Percentiles rank a stretch among this genome's conserved stretches.
phyloP scores from a whole-genome alignment of 78 protist species.

The Thecamonas trahens region DNA sequence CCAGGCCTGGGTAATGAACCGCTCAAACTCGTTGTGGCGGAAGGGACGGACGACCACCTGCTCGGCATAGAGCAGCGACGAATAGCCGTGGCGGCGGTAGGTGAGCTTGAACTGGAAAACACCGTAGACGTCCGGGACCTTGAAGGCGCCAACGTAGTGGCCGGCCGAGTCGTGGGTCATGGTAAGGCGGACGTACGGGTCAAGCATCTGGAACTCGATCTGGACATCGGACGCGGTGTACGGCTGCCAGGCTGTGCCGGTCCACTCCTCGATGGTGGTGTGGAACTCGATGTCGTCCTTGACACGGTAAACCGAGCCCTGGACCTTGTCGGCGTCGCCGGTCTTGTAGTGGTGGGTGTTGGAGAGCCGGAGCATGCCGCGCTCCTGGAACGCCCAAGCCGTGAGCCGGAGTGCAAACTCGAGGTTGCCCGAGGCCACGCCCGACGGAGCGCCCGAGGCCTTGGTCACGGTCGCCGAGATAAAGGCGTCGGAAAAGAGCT shows the following conservation, averaged over 20 bases:
- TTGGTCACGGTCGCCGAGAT: not conserved
- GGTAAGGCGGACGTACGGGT: constrained; percentile 64
- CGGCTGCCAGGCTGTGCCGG: constrained; percentile 53
- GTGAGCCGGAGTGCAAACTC: constrained; percentile 29
- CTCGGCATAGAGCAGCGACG: constrained; percentile 3
- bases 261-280: not conserved
- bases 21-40: constrained; percentile 76
- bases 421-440: not conserved
- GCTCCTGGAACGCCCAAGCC: constrained; percentile 57
- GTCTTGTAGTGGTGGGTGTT: not conserved
- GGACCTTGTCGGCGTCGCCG: not conserved
- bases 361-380: constrained; percentile 44
- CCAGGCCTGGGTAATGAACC: constrained; percentile 76
- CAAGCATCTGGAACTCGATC: constrained; percentile 61
- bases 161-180: constrained; percentile 40
- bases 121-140: constrained; percentile 80
- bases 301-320: not conserved
- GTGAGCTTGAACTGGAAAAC: constrained; percentile 56
- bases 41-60: constrained; percentile 70
- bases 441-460: not conserved
- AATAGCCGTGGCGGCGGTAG: constrained; percentile 51
- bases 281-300: constrained; percentile 8
- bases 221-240: constrained; percentile 43
- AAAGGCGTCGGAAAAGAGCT: constrained; percentile 45
- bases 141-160: constrained; percentile 13